Evolutionary conservation across 257 asterid species (phyloP), one percentile per base, ranked within the genome.

Genomic region (Catharanthus roseus): DNA sequence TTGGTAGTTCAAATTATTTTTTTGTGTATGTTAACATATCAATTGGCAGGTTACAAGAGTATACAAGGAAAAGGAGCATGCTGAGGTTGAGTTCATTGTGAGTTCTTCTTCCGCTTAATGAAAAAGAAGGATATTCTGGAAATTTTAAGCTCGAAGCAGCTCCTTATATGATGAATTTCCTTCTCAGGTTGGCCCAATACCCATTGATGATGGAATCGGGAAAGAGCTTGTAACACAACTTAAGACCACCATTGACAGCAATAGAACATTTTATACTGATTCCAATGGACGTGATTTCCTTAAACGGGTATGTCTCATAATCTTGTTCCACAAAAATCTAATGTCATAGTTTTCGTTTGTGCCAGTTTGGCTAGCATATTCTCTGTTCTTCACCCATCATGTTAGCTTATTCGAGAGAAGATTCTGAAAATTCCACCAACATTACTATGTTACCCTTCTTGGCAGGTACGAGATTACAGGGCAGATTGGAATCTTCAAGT

Each of bases 201-300:
- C 98, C 23, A 82, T 85, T 78, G 90, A 89, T 60, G 91, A 89
- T 80, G 88, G 87, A 69, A 69, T 81, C 33, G 98, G 98, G 67
- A 95, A 91, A 82, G 99, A 95, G 89, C 69, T 91, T 69, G 89
- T 89, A 70, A 74, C 97, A 60, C 83, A 85, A 80, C 82, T 95
- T 73, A 88, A 80, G 77, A 82, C 96, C 53, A 75, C 78, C 50
- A 82, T 89, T 73, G 82, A 79, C 69, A 95, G 78, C 90, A 87
- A 85, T 75, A 87, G 83, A 82, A 86, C 82, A 47, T 95, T 91
- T 78, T 95, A 89, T 71, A 89, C 99, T 0, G 99, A 95, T 83
- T 91, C 96, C 6, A 89, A 84, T 64, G 98, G 99, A 31, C 97
- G 98, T 62, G 99, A 95, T 81, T 89, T 86, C 85, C 88, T 95